phyloP scores from a whole-genome alignment of 2,329 filamentous ascomycete genomes.

The Periconia sp. region DNA sequence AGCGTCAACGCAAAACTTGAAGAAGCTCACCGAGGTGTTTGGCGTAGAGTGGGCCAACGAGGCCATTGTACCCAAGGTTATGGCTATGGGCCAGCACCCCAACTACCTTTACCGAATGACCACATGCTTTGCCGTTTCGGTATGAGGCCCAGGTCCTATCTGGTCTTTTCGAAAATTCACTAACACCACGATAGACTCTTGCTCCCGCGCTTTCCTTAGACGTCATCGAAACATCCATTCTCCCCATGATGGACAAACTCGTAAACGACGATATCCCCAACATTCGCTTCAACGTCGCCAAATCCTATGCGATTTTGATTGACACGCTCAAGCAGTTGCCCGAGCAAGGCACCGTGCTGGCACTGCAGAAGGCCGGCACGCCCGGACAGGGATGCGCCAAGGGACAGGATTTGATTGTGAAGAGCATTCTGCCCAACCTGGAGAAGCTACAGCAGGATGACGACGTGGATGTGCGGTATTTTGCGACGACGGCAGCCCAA shows the following conservation, averaged over 20 bases:
- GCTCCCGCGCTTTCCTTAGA: conserved; percentile 89
- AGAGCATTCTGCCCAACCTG: conserved; percentile 83
- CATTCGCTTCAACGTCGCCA: conserved; percentile 99
- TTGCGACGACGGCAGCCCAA: conserved; percentile 84
- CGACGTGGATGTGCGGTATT: conserved; percentile 97
- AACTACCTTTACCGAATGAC: conserved; percentile 99
- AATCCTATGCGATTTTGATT: conserved; percentile 90
- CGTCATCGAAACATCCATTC: conserved; percentile 88
- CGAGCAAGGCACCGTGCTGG: conserved; percentile 81
- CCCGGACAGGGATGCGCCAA: conserved; percentile 63
- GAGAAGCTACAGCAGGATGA: conserved; percentile 96
- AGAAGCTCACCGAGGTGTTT: conserved; percentile 98
- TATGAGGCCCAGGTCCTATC: conserved; percentile 55
- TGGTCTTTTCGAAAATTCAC: conserved; percentile 1
- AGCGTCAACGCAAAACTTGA: conserved; percentile 94
- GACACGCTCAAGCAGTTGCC: conserved; percentile 90
- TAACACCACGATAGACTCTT: conserved; percentile 68
- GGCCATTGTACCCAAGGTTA: conserved; percentile 97
- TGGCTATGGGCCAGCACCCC: conserved; percentile 95
- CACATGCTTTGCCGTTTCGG: conserved; percentile 98
- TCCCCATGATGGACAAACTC: conserved; percentile 94
- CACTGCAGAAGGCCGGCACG: conserved; percentile 77
- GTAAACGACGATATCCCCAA: conserved; percentile 95
- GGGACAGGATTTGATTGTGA: conserved; percentile 78
- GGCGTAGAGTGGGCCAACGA: conserved; percentile 97